These are phyloP conservation scores for Trichosporon asahii DNA, from an alignment of 1,284 basidiomycete species.

Conservation along the genomic window DNA sequence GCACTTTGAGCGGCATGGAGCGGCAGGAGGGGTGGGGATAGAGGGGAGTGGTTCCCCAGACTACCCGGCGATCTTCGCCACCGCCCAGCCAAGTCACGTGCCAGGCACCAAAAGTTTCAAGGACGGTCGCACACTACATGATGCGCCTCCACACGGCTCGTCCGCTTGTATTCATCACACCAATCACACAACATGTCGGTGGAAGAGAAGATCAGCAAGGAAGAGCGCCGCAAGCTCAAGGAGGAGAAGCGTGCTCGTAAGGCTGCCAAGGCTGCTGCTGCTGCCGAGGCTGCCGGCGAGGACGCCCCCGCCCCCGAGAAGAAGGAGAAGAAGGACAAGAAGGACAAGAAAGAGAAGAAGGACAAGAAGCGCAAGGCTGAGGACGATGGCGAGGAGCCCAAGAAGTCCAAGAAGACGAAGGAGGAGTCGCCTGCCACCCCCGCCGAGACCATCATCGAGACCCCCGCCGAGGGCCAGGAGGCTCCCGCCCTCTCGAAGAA, in stretches of 20 bases:
- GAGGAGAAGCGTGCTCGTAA: conserved; percentile 42
- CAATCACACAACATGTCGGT: conserved; percentile 36
- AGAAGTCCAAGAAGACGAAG: conserved; percentile 32
- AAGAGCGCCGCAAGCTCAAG: conserved; percentile 35
- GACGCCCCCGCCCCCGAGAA: conserved; percentile 35
- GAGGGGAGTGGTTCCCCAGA: background rate
- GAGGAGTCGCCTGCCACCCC: conserved; percentile 31
- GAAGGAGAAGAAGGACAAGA: conserved; percentile 32
- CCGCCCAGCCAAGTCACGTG: background rate
- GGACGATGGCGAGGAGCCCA: conserved; percentile 21
- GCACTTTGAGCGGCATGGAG: too few species aligned
- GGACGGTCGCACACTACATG: background rate
- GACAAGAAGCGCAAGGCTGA: conserved; percentile 40
- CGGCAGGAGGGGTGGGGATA: background rate
- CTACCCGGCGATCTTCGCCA: background rate
- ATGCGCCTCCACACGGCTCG: background rate
- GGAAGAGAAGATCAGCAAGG: conserved; percentile 39
- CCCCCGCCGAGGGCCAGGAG: conserved; percentile 22
- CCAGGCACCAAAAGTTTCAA: conserved; percentile 21
- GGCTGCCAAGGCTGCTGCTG: conserved; percentile 33
- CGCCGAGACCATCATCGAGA: conserved; percentile 24
- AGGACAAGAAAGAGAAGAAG: conserved; percentile 43
- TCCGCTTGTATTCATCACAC: conserved; percentile 13
- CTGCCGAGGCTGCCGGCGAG: conserved; percentile 14
- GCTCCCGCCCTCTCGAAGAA: conserved; percentile 36